phyloP scores from a whole-genome alignment of 1,139 yeast species.

The Saccharomycopsis crataegensis region DNA sequence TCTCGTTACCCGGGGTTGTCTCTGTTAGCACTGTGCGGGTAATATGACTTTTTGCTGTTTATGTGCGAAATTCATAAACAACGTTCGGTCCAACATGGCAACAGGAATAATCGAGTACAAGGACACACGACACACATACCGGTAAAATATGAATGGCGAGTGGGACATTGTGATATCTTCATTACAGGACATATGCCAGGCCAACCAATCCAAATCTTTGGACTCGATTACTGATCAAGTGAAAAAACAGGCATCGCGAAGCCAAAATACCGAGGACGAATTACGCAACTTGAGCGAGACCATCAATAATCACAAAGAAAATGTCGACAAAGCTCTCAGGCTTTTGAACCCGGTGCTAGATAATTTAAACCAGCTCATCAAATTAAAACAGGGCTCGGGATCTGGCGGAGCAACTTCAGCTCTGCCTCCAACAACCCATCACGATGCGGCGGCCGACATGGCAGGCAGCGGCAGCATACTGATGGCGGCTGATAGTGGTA shows the following conservation, averaged over 20 bases:
- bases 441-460: neutral
- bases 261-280: constrained; percentile 29
- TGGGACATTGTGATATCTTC: constrained; percentile 66
- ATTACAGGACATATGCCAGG: constrained; percentile 58
- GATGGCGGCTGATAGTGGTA: neutral
- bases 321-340: constrained; percentile 49
- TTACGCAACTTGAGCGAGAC: constrained; percentile 35
- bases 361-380: constrained; percentile 26
- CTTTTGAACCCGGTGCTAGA: constrained; percentile 31
- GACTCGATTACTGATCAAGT: constrained; percentile 36
- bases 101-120: too few species aligned
- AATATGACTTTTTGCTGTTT: too few species aligned
- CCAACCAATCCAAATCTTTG: constrained; percentile 47
- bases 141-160: constrained; percentile 35
- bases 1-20: too few species aligned
- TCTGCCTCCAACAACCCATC: neutral
- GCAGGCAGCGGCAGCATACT: neutral
- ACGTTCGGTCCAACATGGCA: too few species aligned
- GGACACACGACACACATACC: too few species aligned
- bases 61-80: too few species aligned
- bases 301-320: constrained; percentile 46
- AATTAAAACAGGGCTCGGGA: neutral
- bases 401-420: neutral
- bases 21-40: too few species aligned
- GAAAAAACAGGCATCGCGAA: constrained; percentile 24